phyloP scores from a whole-genome alignment of 2,329 filamentous ascomycete genomes.

The Orbilia oligospora region DNA sequence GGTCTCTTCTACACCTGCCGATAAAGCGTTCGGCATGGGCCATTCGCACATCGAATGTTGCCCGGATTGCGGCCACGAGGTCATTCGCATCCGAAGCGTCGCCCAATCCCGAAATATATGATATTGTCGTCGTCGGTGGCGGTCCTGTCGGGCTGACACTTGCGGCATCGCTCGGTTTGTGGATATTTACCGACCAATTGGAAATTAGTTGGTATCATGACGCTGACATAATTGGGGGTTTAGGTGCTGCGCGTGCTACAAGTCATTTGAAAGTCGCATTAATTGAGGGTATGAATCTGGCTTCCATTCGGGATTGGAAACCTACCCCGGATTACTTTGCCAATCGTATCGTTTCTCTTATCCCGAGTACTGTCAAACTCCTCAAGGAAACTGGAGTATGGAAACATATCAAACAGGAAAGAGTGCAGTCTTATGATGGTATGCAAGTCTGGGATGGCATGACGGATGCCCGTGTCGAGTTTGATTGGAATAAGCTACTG shows the following conservation, averaged over 20 bases:
- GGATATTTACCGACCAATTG: conserved; percentile 12
- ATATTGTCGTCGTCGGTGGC: conserved; percentile 91
- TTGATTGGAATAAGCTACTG: conserved; percentile 77
- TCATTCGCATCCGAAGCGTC: conserved; percentile 50
- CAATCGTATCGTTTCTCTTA: conserved; percentile 95
- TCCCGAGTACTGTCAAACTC: conserved; percentile 86
- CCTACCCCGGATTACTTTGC: conserved; percentile 81
- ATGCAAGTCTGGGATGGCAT: conserved; percentile 99
- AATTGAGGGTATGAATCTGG: conserved; percentile 88
- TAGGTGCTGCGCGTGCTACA: conserved; percentile 82
- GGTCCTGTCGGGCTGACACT: conserved; percentile 90
- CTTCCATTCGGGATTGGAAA: conserved; percentile 77
- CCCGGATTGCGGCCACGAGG: conserved; percentile 29
- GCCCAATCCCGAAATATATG: conserved; percentile 76
- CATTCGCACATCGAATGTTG: conserved; percentile 24
- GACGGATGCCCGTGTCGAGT: conserved; percentile 87
- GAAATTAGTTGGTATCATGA: conserved; percentile 3
- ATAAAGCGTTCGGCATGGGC: conserved; percentile 56
- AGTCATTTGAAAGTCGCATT: conserved; percentile 85
- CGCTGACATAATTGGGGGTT: conserved; percentile 20
- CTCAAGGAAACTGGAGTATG: conserved; percentile 82
- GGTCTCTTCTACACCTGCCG: conserved; percentile 49
- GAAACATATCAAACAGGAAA: conserved; percentile 78
- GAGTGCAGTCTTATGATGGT: conserved; percentile 89
- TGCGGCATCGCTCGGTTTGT: conserved; percentile 74